phyloP scores from a whole-genome alignment of 352 stramenopile genomes.

The Phytophthora europaea region DNA sequence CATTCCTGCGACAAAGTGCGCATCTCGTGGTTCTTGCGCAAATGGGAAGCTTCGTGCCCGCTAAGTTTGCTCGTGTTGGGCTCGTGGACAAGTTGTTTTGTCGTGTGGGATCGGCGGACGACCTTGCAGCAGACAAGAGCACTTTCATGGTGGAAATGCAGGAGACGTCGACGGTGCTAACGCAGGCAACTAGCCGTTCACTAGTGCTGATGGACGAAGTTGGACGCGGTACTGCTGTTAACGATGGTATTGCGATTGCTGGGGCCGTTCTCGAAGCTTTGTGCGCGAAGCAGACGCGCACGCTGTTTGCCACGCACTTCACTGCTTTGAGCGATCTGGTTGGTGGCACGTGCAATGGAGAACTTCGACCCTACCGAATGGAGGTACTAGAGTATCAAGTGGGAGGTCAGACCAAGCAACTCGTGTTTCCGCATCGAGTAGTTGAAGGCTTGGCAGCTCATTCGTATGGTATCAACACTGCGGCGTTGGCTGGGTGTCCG shows the following conservation, averaged over 20 bases:
- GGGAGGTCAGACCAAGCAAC: constrained; percentile 32
- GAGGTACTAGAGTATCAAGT: constrained; percentile 61
- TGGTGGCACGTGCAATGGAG: constrained; percentile 30
- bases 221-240: constrained; percentile 80
- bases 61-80: constrained; percentile 71
- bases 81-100: constrained; percentile 88
- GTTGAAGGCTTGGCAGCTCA: constrained; percentile 71
- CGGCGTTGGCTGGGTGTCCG: constrained; percentile 75
- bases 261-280: constrained; percentile 81
- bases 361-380: constrained; percentile 76
- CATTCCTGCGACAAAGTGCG: constrained; percentile 83
- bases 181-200: constrained; percentile 74
- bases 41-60: constrained; percentile 86
- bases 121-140: constrained; percentile 80
- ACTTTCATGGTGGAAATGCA: constrained; percentile 93
- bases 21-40: constrained; percentile 85
- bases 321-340: constrained; percentile 67
- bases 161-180: constrained; percentile 84
- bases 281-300: constrained; percentile 62
- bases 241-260: constrained; percentile 85
- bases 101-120: constrained; percentile 83
- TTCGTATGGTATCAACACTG: constrained; percentile 87
- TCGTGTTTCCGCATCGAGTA: constrained; percentile 86
- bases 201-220: constrained; percentile 93
- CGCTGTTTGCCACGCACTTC: constrained; percentile 90